Evolutionary conservation across 2,329 filamentous ascomycete species (phyloP), one percentile per base, ranked within the genome.

Genomic region (Cladorrhinum sp.): DNA sequence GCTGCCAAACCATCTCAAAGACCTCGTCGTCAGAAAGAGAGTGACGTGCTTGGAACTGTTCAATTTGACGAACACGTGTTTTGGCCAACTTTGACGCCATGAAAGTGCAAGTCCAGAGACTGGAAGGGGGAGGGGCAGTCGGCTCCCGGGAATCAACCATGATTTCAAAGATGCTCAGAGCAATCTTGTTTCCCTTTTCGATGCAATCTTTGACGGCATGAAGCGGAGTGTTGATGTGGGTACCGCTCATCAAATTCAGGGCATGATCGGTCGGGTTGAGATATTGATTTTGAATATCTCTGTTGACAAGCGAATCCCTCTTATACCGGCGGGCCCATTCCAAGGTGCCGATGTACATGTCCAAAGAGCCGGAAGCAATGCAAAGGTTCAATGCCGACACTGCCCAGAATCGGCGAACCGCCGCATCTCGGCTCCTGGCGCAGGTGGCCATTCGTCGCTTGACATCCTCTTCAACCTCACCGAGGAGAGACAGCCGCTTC

Each of bases 261-360:
- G 58, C 54, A 1, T 20, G 54, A 1, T 62, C 54, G 0, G 65
- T 61, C 1, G 65, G 46, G 1, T 63, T 30, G 8, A 12, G 18
- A 16, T 46, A 51, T 26, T 51, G 12, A 8, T 18, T 26, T 16
- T 28, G 20, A 5, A 51, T 24, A 3, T 7, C 16, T 18, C 6
- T 3, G 23, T 16, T 24, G 49, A 51, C 21, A 16, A 6, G 12
- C 3, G 24, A 18, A 33, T 74, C 73, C 20, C 69, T 73, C 55
- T 69, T 68, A 48, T 71, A 74, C 1, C 72, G 68, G 2, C 64
- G 62, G 0, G 69, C 69, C 73, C 72, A 74, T 0, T 63, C 20
- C 2, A 73, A 28, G 0, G 68, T 68, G 3, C 70, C 66, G 4
- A 57, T 55, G 2, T 73, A 51, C 0, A 66, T 50, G 2, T 67